phyloP scores from a whole-genome alignment of 345 rosid species.

The Pugionium cornutum region DNA sequence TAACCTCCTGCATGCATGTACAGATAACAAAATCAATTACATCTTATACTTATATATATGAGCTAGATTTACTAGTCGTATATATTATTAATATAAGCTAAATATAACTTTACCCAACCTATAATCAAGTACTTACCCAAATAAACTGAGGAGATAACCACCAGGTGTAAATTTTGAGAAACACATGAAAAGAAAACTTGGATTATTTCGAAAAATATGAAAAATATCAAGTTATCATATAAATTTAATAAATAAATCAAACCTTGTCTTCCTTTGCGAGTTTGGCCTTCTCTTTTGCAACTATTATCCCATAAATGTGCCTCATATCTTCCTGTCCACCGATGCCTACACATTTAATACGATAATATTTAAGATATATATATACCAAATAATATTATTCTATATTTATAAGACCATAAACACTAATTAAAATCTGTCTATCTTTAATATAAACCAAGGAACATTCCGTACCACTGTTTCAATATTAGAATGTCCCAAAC shows the following conservation, averaged over 20 bases:
- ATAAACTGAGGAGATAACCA: slow-evolving; percentile 60
- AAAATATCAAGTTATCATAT: not conserved
- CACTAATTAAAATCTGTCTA: not conserved
- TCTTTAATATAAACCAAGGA: slow-evolving; percentile 13
- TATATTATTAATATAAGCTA: not conserved
- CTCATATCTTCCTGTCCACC: slow-evolving; percentile 89
- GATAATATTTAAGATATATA: not conserved
- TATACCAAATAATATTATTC: not conserved
- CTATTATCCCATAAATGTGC: slow-evolving; percentile 89
- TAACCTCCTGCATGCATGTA: slow-evolving; percentile 61
- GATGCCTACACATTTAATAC: slow-evolving; percentile 49
- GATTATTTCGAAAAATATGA: slow-evolving; percentile 13
- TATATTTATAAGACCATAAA: not conserved
- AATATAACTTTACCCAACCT: not conserved
- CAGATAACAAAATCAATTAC: slow-evolving; percentile 11
- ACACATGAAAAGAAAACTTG: not conserved
- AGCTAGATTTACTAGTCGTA: not conserved
- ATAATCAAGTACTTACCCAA: slow-evolving; percentile 56
- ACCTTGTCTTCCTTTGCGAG: slow-evolving; percentile 91
- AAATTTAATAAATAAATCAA: not conserved
- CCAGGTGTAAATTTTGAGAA: slow-evolving; percentile 18
- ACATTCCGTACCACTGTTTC: slow-evolving; percentile 12
- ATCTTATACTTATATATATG: not conserved
- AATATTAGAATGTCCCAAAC: slow-evolving; percentile 20
- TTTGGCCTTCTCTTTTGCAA: slow-evolving; percentile 86